A percentile compares a stretch with the other conserved stretches of the same genome.
These are phyloP conservation scores for Berkeleyomyces basicola DNA, from an alignment of 2,329 filamentous ascomycete species.

Conservation along the genomic window DNA sequence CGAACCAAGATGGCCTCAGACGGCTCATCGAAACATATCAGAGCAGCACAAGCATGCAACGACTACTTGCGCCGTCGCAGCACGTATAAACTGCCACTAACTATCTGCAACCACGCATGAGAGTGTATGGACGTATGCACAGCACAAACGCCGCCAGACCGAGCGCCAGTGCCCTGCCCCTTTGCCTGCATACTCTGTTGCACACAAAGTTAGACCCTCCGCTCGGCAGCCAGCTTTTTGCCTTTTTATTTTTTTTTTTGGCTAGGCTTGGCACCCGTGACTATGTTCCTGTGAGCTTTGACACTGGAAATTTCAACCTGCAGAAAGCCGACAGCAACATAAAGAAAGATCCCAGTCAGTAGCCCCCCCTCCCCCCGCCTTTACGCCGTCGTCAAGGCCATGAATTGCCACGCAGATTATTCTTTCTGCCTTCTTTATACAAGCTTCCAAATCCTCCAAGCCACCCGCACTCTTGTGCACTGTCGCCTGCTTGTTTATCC, in stretches of 20 bases:
- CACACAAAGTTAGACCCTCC: background rate
- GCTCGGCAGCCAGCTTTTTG: background rate
- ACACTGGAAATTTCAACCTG: background rate
- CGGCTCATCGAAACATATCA: too few species aligned
- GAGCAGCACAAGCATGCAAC: too few species aligned
- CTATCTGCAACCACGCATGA: too few species aligned
- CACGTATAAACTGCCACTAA: too few species aligned
- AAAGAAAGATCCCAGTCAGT: background rate
- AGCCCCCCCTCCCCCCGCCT: background rate
- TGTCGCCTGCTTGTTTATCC: too few species aligned
- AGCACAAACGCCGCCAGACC: background rate
- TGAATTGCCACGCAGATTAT: background rate
- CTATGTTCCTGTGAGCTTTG: background rate
- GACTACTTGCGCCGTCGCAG: too few species aligned
- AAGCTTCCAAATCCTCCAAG: background rate
- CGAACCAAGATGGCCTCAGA: too few species aligned
- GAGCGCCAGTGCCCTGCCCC: background rate
- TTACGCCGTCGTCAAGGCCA: background rate
- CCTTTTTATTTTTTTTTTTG: background rate
- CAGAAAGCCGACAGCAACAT: background rate
- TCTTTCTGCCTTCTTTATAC: background rate
- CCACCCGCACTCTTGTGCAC: background rate
- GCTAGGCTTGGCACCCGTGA: background rate
- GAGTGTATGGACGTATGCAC: too few species aligned
- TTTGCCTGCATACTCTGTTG: background rate